Percentiles rank a stretch among this genome's conserved stretches.
Conservation (phyloP, 192 early-diverging fungal species). For the Rhizophagus sp. region DNA sequence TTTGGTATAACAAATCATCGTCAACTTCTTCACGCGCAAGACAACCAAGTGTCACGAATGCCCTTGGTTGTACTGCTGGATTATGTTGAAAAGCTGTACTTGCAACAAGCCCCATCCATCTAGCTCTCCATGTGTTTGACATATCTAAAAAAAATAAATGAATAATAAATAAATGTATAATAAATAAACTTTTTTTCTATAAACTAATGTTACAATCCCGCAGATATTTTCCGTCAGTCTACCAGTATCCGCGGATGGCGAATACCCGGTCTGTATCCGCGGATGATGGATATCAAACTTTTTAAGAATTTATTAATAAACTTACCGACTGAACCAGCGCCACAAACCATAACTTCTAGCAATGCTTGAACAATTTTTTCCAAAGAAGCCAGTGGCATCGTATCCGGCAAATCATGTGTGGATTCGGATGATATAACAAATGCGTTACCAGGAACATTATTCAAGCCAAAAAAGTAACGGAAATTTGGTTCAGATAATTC, state of each 20-base stretch:
- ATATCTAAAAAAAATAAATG: conserved; percentile 55
- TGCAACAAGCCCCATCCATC: conserved; percentile 91
- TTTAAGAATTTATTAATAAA: background rate
- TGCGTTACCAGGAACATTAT: conserved; percentile 64
- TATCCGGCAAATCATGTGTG: conserved; percentile 52
- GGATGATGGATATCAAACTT: too few species aligned
- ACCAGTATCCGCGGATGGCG: too few species aligned
- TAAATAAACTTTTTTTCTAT: too few species aligned
- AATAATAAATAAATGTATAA: background rate
- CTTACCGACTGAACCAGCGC: conserved; percentile 65
- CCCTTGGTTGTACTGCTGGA: conserved; percentile 90
- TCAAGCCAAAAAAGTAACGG: conserved; percentile 77
- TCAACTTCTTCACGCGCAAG: conserved; percentile 89
- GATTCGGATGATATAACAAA: conserved; percentile 64
- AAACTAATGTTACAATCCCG: too few species aligned
- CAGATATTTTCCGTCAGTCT: too few species aligned
- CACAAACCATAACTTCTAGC: conserved; percentile 65
- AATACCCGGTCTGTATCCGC: too few species aligned
- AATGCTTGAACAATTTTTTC: conserved; percentile 61
- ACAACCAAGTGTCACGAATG: conserved; percentile 88
- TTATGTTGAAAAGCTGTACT: conserved; percentile 94
- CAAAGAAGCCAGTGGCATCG: conserved; percentile 49
- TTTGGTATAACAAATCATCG: conserved; percentile 92
- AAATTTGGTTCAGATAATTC: conserved; percentile 84
- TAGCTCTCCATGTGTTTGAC: conserved; percentile 79